Percentiles rank a stretch among this genome's conserved stretches.
Evolutionary conservation across 306 rosid species (phyloP).

Genomic region (Cucurbita argyrosperma): DNA sequence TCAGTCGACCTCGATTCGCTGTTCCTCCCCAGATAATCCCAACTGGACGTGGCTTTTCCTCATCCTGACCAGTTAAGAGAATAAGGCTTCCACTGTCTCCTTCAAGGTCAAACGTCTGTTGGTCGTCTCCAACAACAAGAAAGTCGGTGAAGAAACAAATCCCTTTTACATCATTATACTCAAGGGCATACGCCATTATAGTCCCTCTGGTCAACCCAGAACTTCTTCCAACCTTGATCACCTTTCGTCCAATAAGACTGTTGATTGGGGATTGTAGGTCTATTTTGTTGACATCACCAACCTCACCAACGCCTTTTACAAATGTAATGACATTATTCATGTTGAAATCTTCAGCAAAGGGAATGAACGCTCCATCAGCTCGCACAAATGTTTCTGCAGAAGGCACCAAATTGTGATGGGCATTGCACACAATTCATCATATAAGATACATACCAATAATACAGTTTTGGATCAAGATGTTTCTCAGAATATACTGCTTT

Average conservation of each 20-base stretch:
- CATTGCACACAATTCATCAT: not conserved
- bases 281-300: conserved; percentile 72
- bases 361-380: conserved; percentile 97
- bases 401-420: conserved; percentile 15
- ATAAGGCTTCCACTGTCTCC: conserved; percentile 93
- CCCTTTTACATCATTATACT: conserved; percentile 94
- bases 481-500: not conserved
- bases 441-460: not conserved
- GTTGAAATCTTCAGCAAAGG: conserved; percentile 76
- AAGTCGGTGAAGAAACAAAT: conserved; percentile 96
- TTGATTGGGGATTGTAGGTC: conserved; percentile 88
- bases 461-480: not conserved
- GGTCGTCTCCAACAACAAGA: conserved; percentile 65
- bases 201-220: conserved; percentile 93
- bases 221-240: conserved; percentile 93
- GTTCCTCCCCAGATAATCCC: conserved; percentile 99
- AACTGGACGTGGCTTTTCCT: conserved; percentile 72
- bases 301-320: conserved; percentile 76
- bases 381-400: conserved; percentile 95
- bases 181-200: conserved; percentile 88
- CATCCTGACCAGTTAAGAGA: conserved; percentile 59
- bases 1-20: conserved; percentile 88
- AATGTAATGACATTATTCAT: conserved; percentile 49
- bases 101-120: no score
- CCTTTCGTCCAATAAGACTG: conserved; percentile 88